Base-by-base conservation (phyloP, 75 land plant species). In the Selaginella moellendorffii region DNA sequence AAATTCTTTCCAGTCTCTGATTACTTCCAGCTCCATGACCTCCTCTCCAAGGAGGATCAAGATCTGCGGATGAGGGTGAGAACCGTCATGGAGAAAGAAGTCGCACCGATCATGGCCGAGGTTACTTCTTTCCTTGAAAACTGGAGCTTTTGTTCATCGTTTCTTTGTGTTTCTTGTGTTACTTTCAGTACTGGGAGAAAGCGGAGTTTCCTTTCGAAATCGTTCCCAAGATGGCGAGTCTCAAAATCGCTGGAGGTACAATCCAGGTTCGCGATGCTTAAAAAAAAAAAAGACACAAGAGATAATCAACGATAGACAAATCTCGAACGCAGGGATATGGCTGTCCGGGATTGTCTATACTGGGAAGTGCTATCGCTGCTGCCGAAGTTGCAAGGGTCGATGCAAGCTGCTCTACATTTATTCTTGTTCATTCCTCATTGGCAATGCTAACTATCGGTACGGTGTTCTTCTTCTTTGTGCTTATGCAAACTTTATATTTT, bases 391-490 rank as follows among this genome's bases (percentile, higher is more conserved):
- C 97, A 28, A 69, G 97, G 64, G 97, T 91, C 28, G 95, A 91
- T 83, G 95, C 97, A 26, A 91, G 97, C 77, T 82, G 82, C 64
- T 85, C 89, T 1, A 88, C 95, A 31, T 88, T 91, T 67, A 73
- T 88, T 2, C 65, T 88, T 73, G 97, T 88, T 21, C 97, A 91
- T 77, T 78, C 89, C 31, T 88, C 76, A 61, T 73, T 91, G 63
- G 83, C 84, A 42, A 91, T 91, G 97, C 81, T 83, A n/a, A 91
- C 97, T 29, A 91, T 91, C 68, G 88, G 95, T 88, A 69, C 74
- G 71, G 9, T 58, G n/a, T n/a, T n/a, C n/a, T n/a, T n/a, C n/a
- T n/a, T n/a, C 14, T 36, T 5, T 36, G 46, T 36, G 46, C 14
- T 5, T 36, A 14, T 36, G 46, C 14, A 5, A 5, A 14, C 14